Percentiles rank a stretch among this genome's conserved stretches.
Evolutionary conservation across 2,329 filamentous ascomycete genomes (phyloP).

Genomic region (Epichloe typhina): DNA sequence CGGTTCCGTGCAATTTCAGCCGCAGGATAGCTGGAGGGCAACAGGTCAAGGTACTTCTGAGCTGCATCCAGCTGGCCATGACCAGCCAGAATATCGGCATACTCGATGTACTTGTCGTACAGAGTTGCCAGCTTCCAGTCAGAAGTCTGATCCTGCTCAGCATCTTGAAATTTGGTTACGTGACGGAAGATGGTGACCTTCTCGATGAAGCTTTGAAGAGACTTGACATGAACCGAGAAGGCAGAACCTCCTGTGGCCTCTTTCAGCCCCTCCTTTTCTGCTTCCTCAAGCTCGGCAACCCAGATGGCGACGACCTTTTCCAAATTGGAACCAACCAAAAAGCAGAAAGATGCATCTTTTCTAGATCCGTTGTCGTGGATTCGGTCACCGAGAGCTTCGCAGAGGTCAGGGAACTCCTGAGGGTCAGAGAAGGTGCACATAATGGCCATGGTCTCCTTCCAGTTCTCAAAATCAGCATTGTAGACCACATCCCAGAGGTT

Average conservation of each 20-base stretch:
- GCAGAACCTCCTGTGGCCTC: constrained; percentile 59
- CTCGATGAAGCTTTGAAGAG: constrained; percentile 87
- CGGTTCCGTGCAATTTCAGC: constrained; percentile 79
- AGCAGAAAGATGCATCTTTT: constrained; percentile 94
- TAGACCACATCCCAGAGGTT: constrained; percentile 97
- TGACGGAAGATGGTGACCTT: constrained; percentile 96
- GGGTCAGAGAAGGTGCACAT: constrained; percentile 91
- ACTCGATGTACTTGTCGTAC: constrained; percentile 94
- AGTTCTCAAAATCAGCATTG: constrained; percentile 82
- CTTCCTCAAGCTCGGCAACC: constrained; percentile 78
- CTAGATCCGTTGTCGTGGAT: constrained; percentile 65
- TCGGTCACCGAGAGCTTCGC: constrained; percentile 85
- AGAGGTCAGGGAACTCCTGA: constrained; percentile 84
- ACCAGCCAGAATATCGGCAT: constrained; percentile 84
- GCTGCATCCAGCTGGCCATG: constrained; percentile 79
- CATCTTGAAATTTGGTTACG: constrained; percentile 81
- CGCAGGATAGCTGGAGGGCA: constrained; percentile 71
- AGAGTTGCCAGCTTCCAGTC: constrained; percentile 82
- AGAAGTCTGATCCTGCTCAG: constrained; percentile 53
- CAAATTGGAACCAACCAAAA: constrained; percentile 85
- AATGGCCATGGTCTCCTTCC: constrained; percentile 95
- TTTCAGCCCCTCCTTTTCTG: constrained; percentile 62
- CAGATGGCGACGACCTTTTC: constrained; percentile 96
- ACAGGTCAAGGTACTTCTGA: constrained; percentile 79
- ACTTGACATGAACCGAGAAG: constrained; percentile 83